Evolutionary conservation across 768 basidiomycete genomes (phyloP).

Genomic region (Leccinum subtestaceum): DNA sequence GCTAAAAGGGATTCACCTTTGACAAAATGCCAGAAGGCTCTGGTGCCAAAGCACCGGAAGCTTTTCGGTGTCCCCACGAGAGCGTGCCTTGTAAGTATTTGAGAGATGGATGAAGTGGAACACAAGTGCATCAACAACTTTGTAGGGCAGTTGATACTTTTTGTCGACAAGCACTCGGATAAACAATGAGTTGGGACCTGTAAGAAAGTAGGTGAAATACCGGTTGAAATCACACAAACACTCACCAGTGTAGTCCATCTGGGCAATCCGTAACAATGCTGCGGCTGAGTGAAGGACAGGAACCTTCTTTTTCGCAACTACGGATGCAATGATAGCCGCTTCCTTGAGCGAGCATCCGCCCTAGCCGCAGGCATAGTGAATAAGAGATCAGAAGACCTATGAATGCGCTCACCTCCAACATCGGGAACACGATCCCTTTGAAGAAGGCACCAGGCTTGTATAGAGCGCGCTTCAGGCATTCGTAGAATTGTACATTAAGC

Average conservation of each 20-base stretch:
- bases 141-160: slow-evolving; percentile 96
- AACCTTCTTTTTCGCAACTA: slow-evolving; percentile 86
- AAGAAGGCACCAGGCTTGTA: slow-evolving; percentile 99
- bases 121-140: slow-evolving; percentile 94
- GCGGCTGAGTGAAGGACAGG: slow-evolving; percentile 97
- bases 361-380: slow-evolving; percentile 32
- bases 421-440: slow-evolving; percentile 95
- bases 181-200: slow-evolving; percentile 91
- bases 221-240: not conserved
- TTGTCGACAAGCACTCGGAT: slow-evolving; percentile 97
- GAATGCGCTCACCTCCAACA: slow-evolving; percentile 70
- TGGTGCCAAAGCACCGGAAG: slow-evolving; percentile 99
- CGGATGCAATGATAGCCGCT: slow-evolving; percentile 90
- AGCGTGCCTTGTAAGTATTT: slow-evolving; percentile 78
- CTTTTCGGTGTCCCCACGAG: slow-evolving; percentile 67
- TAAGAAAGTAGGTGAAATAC: not conserved
- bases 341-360: slow-evolving; percentile 88
- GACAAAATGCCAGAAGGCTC: slow-evolving; percentile 88
- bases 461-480: slow-evolving; percentile 84
- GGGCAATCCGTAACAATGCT: slow-evolving; percentile 86
- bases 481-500: slow-evolving; percentile 90
- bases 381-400: slow-evolving; percentile 28
- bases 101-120: slow-evolving; percentile 98
- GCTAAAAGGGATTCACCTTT: slow-evolving; percentile 57
- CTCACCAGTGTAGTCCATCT: slow-evolving; percentile 93